Conservation (phyloP, 805 yeast genomes). For the Saccharomycopsis schoenii region DNA sequence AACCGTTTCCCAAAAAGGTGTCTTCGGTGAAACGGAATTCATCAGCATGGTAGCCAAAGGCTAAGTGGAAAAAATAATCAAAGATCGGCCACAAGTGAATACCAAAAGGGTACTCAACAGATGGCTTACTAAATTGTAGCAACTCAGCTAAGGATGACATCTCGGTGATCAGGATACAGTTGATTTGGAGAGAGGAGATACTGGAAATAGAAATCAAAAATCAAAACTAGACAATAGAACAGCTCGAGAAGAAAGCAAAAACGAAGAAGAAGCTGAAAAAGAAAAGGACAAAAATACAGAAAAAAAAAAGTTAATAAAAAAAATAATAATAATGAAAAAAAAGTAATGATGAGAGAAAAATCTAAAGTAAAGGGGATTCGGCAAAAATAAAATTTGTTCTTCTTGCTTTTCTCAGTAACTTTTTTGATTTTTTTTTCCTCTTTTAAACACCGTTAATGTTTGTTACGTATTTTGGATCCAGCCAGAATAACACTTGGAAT, state of each 20-base stretch:
- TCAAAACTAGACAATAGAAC: neutral
- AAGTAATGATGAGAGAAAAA: neutral
- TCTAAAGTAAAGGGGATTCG: neutral
- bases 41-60: conserved; percentile 33
- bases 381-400: neutral
- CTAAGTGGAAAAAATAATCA: conserved; percentile 33
- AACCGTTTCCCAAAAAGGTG: conserved; percentile 47
- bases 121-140: conserved; percentile 46
- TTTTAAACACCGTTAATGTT: too few species aligned
- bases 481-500: neutral
- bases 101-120: conserved; percentile 43
- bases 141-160: conserved; percentile 42
- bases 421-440: neutral
- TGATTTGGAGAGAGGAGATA: neutral
- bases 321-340: neutral
- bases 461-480: neutral
- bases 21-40: conserved; percentile 33
- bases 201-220: neutral
- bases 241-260: neutral
- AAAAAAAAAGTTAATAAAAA: neutral
- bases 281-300: neutral
- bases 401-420: neutral
- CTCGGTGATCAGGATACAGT: neutral
- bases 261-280: neutral
- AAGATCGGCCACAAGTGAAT: conserved; percentile 40